Percentiles rank a stretch among this genome's conserved stretches.
Evolutionary conservation across 2,329 filamentous ascomycete genomes (phyloP).

Genomic region (Chaetomiaceae sp.): DNA sequence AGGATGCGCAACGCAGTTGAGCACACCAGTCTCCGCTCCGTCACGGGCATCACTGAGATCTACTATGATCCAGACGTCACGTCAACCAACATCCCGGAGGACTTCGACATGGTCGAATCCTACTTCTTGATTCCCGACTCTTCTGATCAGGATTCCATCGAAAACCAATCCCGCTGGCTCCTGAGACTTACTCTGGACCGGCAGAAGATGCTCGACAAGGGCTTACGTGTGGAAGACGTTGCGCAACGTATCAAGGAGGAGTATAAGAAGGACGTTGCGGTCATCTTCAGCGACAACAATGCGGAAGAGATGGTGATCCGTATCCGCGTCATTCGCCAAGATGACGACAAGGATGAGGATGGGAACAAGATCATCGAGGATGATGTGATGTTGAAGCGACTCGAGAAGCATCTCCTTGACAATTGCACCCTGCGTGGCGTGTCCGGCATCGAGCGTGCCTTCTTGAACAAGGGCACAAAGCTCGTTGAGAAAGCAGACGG

Average conservation of each 20-base stretch:
- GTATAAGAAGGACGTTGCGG: constrained; percentile 77
- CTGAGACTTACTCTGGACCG: constrained; percentile 90
- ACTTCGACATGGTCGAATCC: constrained; percentile 91
- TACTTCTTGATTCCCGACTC: constrained; percentile 94
- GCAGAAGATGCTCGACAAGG: constrained; percentile 93
- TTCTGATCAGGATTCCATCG: constrained; percentile 55
- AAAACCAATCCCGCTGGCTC: constrained; percentile 89
- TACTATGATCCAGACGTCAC: constrained; percentile 94
- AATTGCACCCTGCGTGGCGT: constrained; percentile 89
- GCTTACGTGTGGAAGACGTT: constrained; percentile 85
- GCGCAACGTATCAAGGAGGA: constrained; percentile 84
- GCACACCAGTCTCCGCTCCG: constrained; percentile 87
- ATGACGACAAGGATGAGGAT: constrained; percentile 70
- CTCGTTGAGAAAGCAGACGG: constrained; percentile 66
- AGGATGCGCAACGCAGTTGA: constrained; percentile 83
- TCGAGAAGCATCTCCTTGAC: constrained; percentile 88
- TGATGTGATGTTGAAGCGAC: constrained; percentile 85
- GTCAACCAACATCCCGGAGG: constrained; percentile 77
- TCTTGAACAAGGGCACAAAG: constrained; percentile 76
- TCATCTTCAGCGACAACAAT: constrained; percentile 98
- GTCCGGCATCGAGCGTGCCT: constrained; percentile 80
- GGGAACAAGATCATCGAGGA: constrained; percentile 62
- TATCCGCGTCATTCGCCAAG: constrained; percentile 70
- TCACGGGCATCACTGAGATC: constrained; percentile 89
- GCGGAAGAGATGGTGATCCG: constrained; percentile 93